phyloP scores from a whole-genome alignment of 208 protist species.

The Leptomonas seymouri region DNA sequence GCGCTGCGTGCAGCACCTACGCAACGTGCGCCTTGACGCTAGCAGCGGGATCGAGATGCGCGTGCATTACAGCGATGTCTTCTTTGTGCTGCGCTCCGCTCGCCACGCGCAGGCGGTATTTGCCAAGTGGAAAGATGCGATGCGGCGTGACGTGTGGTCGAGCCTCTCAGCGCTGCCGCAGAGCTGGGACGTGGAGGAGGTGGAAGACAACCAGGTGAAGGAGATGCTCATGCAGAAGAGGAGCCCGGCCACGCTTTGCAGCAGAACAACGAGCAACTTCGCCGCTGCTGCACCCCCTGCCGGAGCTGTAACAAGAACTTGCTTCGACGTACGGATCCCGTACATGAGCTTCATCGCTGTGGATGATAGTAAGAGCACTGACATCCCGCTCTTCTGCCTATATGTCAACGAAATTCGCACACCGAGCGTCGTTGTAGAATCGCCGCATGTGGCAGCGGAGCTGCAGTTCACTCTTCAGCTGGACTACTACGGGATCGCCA shows the following conservation, averaged over 20 bases:
- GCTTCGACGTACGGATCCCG: constrained; percentile 13
- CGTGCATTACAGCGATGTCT: constrained; percentile 56
- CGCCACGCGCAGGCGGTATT: constrained; percentile 42
- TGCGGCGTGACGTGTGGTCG: constrained; percentile 28
- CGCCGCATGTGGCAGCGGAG: constrained; percentile 14
- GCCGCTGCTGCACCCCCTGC: neutral
- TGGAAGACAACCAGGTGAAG: neutral
- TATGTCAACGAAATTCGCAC: constrained; percentile 17
- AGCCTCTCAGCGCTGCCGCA: constrained; percentile 10
- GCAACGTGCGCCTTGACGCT: constrained; percentile 32
- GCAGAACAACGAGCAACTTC: neutral
- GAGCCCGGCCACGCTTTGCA: neutral
- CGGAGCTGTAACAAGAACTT: neutral
- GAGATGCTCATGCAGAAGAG: neutral
- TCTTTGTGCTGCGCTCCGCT: constrained; percentile 38
- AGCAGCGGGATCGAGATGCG: constrained; percentile 47
- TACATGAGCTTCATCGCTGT: constrained; percentile 28
- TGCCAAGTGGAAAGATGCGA: constrained; percentile 21
- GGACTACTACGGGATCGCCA: constrained; percentile 25
- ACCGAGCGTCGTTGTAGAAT: constrained; percentile 8
- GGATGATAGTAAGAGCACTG: constrained; percentile 31
- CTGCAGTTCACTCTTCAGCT: constrained; percentile 22
- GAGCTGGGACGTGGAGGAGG: constrained; percentile 5
- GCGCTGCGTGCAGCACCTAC: constrained; percentile 7
- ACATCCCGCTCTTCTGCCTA: constrained; percentile 30